Evolutionary conservation across 345 rosid genomes (phyloP).

Genomic region (Dipteronia sinensis): DNA sequence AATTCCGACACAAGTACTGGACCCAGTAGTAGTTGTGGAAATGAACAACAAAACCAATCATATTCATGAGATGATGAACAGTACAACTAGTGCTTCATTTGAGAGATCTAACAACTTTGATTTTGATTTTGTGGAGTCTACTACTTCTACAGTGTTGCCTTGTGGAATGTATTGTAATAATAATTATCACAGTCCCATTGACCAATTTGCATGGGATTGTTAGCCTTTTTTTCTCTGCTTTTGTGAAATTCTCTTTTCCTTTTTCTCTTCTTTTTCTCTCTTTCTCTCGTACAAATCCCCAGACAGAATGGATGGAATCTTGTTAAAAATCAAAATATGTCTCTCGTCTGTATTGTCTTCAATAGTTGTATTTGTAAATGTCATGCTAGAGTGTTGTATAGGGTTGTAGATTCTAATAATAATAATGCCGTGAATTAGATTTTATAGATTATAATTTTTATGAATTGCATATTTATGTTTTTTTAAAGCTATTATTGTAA

Average conservation of each 20-base stretch:
- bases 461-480: too few relatives aligned
- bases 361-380: neutral
- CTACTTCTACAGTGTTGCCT: constrained; percentile 17
- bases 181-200: constrained; percentile 25
- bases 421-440: too few relatives aligned
- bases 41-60: constrained; percentile 13
- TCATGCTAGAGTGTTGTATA: neutral
- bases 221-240: constrained; percentile 3
- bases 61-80: constrained; percentile 7
- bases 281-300: neutral
- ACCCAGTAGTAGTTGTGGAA: neutral
- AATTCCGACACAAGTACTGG: neutral
- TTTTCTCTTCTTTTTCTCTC: too few relatives aligned
- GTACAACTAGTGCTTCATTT: constrained; percentile 21
- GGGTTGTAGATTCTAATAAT: neutral
- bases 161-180: constrained; percentile 42
- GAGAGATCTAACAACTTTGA: constrained; percentile 34
- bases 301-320: neutral
- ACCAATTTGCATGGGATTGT: constrained; percentile 47
- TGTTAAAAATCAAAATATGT: neutral
- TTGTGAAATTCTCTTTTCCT: neutral
- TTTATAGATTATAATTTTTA: too few relatives aligned
- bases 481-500: too few relatives aligned
- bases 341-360: neutral
- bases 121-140: constrained; percentile 41